phyloP scores from a whole-genome alignment of 805 yeast genomes.

The Wickerhamomyces bisporus region DNA sequence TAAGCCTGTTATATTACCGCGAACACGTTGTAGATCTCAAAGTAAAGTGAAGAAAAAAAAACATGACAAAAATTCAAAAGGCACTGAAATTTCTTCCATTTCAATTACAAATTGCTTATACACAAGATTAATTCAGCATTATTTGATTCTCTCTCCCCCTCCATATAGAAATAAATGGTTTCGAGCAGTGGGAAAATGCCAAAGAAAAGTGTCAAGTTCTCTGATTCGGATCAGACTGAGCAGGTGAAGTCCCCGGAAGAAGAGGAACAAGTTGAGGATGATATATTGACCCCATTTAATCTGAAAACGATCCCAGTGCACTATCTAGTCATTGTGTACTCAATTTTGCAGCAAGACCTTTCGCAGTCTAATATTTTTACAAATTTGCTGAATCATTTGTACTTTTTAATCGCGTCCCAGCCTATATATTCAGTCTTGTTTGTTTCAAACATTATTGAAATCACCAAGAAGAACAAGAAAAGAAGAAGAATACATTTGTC shows the following conservation, averaged over 20 bases:
- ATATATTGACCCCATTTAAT: neutral
- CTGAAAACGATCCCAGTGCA: slow-evolving; percentile 28
- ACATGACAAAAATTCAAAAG: too few species aligned
- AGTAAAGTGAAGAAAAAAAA: too few species aligned
- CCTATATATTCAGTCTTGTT: neutral
- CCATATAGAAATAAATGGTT: too few species aligned
- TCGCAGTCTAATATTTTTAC: neutral
- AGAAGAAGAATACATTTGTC: neutral
- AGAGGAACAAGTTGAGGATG: neutral
- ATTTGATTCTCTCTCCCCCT: too few species aligned
- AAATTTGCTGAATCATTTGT: neutral
- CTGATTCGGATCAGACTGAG: too few species aligned
- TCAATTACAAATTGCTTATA: too few species aligned
- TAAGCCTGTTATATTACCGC: neutral
- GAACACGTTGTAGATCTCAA: too few species aligned
- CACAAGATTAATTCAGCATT: too few species aligned
- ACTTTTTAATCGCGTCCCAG: neutral
- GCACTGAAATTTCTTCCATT: too few species aligned
- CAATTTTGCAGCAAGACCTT: slow-evolving; percentile 1
- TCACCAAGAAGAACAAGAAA: slow-evolving; percentile 1
- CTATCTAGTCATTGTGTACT: slow-evolving; percentile 17
- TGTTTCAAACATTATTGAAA: neutral
- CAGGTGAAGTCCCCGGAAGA: too few species aligned
- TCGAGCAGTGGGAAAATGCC: too few species aligned
- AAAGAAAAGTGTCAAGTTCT: too few species aligned